phyloP scores from a whole-genome alignment of 345 rosid species.

The Ceriops zippeliana region DNA sequence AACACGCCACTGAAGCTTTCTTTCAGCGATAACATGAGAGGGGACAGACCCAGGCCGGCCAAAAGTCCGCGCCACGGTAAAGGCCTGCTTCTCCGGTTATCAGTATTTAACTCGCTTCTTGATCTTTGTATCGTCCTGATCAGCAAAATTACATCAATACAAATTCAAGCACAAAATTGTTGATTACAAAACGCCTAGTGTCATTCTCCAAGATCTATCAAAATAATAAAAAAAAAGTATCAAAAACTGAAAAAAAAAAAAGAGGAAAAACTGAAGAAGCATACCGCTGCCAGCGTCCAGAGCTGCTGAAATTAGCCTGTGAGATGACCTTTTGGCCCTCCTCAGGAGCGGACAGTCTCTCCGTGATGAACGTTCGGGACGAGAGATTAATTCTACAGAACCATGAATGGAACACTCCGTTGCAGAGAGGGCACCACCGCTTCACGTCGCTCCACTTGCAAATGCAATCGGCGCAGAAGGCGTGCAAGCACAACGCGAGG shows the following conservation, averaged over 20 bases:
- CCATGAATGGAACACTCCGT: conserved; percentile 55
- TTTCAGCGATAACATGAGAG: conserved; percentile 36
- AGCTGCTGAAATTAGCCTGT: conserved; percentile 1
- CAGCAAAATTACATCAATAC: neutral
- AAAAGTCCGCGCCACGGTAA: conserved; percentile 62
- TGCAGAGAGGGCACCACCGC: conserved; percentile 75
- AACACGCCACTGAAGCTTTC: conserved; percentile 71
- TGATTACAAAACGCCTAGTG: neutral
- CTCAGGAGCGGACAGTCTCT: conserved; percentile 32
- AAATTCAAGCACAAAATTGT: neutral
- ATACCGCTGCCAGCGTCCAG: conserved; percentile 38
- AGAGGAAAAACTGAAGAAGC: neutral
- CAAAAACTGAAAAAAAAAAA: neutral
- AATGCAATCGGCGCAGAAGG: conserved; percentile 56
- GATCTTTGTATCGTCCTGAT: conserved; percentile 37
- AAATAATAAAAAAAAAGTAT: no score
- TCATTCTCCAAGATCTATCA: neutral
- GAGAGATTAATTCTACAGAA: conserved; percentile 36
- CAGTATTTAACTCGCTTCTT: conserved; percentile 23
- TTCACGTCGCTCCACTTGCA: conserved; percentile 58
- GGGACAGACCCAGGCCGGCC: conserved; percentile 54
- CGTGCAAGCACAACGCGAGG: conserved; percentile 51
- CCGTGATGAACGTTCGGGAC: conserved; percentile 31
- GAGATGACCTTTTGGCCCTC: conserved; percentile 15
- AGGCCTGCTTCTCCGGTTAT: conserved; percentile 33